Conservation (phyloP, 2,329 filamentous ascomycete species). For the Epichloe hybrida region DNA sequence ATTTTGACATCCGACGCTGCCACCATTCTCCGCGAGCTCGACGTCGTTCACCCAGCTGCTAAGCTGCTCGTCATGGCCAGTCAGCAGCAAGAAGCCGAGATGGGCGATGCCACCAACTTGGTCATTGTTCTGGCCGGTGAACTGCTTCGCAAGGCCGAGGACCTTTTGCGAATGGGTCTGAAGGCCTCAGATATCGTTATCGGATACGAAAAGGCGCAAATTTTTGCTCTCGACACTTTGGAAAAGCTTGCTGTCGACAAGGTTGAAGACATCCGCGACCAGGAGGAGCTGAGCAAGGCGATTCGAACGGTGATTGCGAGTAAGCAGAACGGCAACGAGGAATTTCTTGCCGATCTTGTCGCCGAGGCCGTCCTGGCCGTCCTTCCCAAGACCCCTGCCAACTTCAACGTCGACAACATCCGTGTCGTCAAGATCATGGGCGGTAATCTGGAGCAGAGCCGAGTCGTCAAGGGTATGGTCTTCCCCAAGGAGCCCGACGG, state of each 20-base stretch:
- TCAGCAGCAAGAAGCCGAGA: conserved; percentile 97
- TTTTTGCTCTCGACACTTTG: conserved; percentile 69
- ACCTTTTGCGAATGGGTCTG: conserved; percentile 93
- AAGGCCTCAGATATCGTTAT: conserved; percentile 97
- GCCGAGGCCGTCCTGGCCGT: conserved; percentile 77
- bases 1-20: conserved; percentile 95
- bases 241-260: conserved; percentile 87
- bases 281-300: conserved; percentile 82
- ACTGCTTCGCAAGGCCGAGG: conserved; percentile 91
- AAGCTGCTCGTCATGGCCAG: conserved; percentile 97
- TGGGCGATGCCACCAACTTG: conserved; percentile 96
- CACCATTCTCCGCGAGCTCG: conserved; percentile 91
- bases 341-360: conserved; percentile 73
- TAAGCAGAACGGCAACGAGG: conserved; percentile 92
- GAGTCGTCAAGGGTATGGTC: conserved; percentile 95
- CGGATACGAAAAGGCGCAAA: conserved; percentile 90
- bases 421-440: conserved; percentile 99
- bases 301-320: conserved; percentile 90
- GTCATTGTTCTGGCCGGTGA: conserved; percentile 94
- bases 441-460: conserved; percentile 84
- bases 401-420: conserved; percentile 99
- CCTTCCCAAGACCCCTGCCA: conserved; percentile 83
- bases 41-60: conserved; percentile 94
- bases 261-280: conserved; percentile 69
- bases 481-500: conserved; percentile 94